A percentile compares a stretch with the other conserved stretches of the same genome.
These are phyloP conservation scores for Fulvia fulva DNA, from an alignment of 2,329 filamentous ascomycete genomes.

Conservation along the genomic window DNA sequence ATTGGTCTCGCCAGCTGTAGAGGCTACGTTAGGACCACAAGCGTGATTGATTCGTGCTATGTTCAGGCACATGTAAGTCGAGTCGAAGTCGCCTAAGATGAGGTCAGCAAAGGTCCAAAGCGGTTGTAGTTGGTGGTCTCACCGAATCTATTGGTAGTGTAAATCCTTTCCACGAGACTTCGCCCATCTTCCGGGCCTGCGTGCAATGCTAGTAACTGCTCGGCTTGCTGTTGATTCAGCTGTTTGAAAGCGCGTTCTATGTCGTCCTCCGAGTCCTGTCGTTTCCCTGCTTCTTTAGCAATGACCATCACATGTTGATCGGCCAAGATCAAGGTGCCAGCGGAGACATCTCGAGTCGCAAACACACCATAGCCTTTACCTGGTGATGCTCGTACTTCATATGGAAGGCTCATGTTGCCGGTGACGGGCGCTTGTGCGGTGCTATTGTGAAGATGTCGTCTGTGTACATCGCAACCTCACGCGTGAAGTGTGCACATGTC, in stretches of 20 bases:
- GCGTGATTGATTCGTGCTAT: conserved; percentile 8
- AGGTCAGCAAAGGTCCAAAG: too few species aligned
- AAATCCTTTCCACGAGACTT: not conserved
- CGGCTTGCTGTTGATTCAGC: not conserved
- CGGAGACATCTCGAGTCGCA: not conserved
- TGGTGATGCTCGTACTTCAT: not conserved
- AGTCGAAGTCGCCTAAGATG: not conserved
- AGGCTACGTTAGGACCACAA: not conserved
- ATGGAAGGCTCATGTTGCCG: not conserved
- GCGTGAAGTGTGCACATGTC: not conserved
- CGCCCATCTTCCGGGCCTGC: not conserved
- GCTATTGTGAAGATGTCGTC: not conserved
- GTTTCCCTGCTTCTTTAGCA: not conserved
- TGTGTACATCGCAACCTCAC: not conserved
- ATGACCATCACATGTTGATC: not conserved
- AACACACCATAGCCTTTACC: conserved; percentile 1
- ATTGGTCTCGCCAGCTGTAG: not conserved
- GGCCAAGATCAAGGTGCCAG: not conserved
- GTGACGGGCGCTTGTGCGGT: not conserved
- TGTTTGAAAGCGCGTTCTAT: not conserved
- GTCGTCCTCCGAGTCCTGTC: not conserved
- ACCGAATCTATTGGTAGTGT: not conserved
- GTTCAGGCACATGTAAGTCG: not conserved
- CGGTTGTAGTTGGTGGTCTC: too few species aligned
- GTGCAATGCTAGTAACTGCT: not conserved